Percentiles rank a stretch among this genome's conserved stretches.
Conservation (phyloP, 2,329 filamentous ascomycete genomes). For the Alternaria incomplexa region DNA sequence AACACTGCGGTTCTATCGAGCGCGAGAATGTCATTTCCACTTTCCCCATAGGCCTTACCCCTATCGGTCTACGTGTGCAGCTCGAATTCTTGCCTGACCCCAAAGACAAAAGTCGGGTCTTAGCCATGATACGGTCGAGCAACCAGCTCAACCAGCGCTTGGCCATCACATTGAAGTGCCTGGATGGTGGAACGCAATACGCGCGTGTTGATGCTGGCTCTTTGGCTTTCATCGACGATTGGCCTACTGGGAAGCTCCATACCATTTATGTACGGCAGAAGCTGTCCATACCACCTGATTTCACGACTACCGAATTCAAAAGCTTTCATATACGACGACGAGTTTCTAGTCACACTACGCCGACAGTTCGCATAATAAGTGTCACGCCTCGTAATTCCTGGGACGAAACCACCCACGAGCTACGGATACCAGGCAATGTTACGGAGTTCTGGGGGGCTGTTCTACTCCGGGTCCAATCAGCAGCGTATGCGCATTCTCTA, state of each 20-base stretch:
- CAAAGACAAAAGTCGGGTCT: slow-evolving; percentile 16
- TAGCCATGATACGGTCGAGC: slow-evolving; percentile 29
- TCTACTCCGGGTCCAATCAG: slow-evolving; percentile 23
- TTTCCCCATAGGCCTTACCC: slow-evolving; percentile 25
- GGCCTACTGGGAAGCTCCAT: slow-evolving; percentile 31
- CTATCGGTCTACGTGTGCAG: slow-evolving; percentile 31
- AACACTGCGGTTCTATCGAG: slow-evolving; percentile 25
- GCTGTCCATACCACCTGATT: slow-evolving; percentile 27
- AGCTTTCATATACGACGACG: slow-evolving; percentile 29
- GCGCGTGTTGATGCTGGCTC: slow-evolving; percentile 53
- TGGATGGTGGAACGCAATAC: slow-evolving; percentile 44
- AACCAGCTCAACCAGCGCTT: slow-evolving; percentile 31
- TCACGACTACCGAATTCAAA: slow-evolving; percentile 25
- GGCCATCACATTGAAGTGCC: slow-evolving; percentile 28
- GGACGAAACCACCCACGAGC: slow-evolving; percentile 21
- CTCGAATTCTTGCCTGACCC: slow-evolving; percentile 29
- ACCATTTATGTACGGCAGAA: slow-evolving; percentile 34
- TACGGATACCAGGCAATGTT: slow-evolving; percentile 17
- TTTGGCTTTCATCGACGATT: slow-evolving; percentile 57
- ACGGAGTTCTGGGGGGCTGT: slow-evolving; percentile 21
- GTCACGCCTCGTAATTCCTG: slow-evolving; percentile 22
- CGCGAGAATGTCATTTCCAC: slow-evolving; percentile 25
- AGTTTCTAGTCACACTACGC: slow-evolving; percentile 17
- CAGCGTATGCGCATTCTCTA: slow-evolving; percentile 20
- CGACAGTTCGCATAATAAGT: slow-evolving; percentile 24